Base-by-base conservation (phyloP, 2,329 filamentous ascomycete species). In the Chrysoporthe puriensis region DNA sequence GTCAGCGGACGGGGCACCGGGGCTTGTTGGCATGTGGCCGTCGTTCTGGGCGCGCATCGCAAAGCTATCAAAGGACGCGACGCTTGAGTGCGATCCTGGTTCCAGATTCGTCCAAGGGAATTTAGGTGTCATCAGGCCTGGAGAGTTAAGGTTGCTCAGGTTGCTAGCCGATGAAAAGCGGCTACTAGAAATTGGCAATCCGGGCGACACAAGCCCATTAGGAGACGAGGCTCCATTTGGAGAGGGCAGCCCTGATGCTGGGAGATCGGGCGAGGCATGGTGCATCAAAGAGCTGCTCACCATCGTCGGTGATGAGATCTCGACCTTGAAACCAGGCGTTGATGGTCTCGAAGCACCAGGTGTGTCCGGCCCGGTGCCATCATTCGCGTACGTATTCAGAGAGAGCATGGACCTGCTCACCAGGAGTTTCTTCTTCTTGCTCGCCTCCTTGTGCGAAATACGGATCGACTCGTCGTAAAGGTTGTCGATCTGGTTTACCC, bases 401-500 rank as follows among this genome's bases (percentile, higher is more conserved):
- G 73, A 70, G 42, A 74, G 70, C 65, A 70, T 58, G 3, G 73
- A 70, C 43, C 61, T 68, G 61, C 72, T 69, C 60, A 61, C 68
- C 11, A 73, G 32, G 6, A 40, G 16, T 44, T 68, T 67, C 70
- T 69, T 72, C 43, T 66, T 70, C 72, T 73, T 74, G 72, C 69
- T 71, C 26, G 74, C 72, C 69, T 72, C 59, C 68, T 73, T 73
- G 73, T 74, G 67, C 67, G 77, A 76, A 60, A 88, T 81, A 62
- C 84, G 84, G 73, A 90, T 89, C 0, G 87, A 82, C 6, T 83
- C 86, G 9, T 79, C 78, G 72, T 90, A 88, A 34, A 90, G 80
- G 56, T 84, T 86, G 70, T 88, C 87, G 14, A 90, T 77, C 67
- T 88, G 86, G 70, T 89, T 84, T 62, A 89, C 82, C 88, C 88